These are phyloP conservation scores for Hypocreales sp. DNA, from an alignment of 2,329 filamentous ascomycete species.

Conservation along the genomic window DNA sequence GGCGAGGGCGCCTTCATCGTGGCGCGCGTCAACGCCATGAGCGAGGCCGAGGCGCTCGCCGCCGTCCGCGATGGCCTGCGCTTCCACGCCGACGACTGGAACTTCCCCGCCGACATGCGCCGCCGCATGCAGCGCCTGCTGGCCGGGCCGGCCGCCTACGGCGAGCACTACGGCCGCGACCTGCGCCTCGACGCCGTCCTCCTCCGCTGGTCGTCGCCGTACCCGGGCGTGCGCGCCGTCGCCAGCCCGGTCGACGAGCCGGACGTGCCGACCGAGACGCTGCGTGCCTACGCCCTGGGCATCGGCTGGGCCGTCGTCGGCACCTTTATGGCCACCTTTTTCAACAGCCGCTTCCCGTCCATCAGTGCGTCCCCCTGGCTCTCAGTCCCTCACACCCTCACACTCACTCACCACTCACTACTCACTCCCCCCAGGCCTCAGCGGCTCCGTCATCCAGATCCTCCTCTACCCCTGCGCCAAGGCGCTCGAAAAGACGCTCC, in stretches of 20 bases:
- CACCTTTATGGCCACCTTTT: constrained; percentile 22
- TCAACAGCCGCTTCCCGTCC: constrained; percentile 22
- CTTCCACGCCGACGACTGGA: constrained; percentile 27
- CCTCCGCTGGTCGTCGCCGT: constrained; percentile 24
- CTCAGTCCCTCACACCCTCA: no score
- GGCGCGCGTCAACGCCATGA: constrained; percentile 24
- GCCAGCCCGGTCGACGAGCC: constrained; percentile 19
- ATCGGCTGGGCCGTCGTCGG: constrained; percentile 6
- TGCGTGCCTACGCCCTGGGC: constrained; percentile 26
- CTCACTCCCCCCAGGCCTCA: constrained; percentile 9
- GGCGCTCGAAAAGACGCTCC: constrained; percentile 24
- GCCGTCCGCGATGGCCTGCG: constrained; percentile 20
- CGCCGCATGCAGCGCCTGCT: constrained; percentile 23
- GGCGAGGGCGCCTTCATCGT: constrained; percentile 23
- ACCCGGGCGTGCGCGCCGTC: constrained; percentile 25
- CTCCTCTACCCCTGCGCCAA: not conserved
- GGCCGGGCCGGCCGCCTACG: constrained; percentile 21
- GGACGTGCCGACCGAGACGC: constrained; percentile 21
- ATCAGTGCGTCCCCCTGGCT: constrained; percentile 13
- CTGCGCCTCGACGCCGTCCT: constrained; percentile 23
- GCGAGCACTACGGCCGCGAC: constrained; percentile 24
- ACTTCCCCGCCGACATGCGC: constrained; percentile 26
- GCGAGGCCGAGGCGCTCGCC: constrained; percentile 23
- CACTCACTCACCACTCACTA: no score
- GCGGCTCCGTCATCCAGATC: constrained; percentile 2